Percentiles rank a stretch among this genome's conserved stretches.
Evolutionary conservation across 441 rosid genomes (phyloP).

Genomic region (Daphne laureola): DNA sequence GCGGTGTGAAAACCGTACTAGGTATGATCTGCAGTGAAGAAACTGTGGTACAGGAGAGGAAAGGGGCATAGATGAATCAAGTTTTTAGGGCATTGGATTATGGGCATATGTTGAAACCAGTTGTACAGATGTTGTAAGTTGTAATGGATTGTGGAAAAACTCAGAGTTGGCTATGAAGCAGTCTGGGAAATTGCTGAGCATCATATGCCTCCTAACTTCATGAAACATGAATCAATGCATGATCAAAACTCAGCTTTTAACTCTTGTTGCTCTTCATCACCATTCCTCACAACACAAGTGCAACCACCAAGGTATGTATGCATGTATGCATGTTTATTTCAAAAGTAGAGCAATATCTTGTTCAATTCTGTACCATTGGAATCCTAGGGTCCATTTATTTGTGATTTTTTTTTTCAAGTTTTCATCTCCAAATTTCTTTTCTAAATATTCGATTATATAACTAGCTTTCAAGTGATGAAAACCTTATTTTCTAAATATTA

Average conservation of each 20-base stretch:
- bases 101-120: slow-evolving; percentile 22
- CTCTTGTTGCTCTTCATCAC: slow-evolving; percentile 16
- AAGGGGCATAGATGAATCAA: slow-evolving; percentile 10
- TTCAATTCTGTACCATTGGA: too few relatives aligned
- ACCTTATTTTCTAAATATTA: too few relatives aligned
- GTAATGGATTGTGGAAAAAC: slow-evolving; percentile 17
- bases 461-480: too few relatives aligned
- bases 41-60: slow-evolving; percentile 18
- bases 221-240: slow-evolving; percentile 6
- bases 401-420: too few relatives aligned
- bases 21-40: slow-evolving; percentile 10
- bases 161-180: slow-evolving; percentile 21
- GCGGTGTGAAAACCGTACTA: background rate
- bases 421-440: too few relatives aligned
- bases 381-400: too few relatives aligned
- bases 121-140: slow-evolving; percentile 35
- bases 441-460: too few relatives aligned
- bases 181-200: slow-evolving; percentile 19
- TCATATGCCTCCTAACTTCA: slow-evolving; percentile 10
- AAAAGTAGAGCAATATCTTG: too few relatives aligned
- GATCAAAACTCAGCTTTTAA: slow-evolving; percentile 18
- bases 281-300: slow-evolving; percentile 26
- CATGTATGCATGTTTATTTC: too few relatives aligned
- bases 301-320: background rate
- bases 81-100: slow-evolving; percentile 16